Evolutionary conservation across 345 rosid genomes (phyloP).

Genomic region (Populus euphratica): DNA sequence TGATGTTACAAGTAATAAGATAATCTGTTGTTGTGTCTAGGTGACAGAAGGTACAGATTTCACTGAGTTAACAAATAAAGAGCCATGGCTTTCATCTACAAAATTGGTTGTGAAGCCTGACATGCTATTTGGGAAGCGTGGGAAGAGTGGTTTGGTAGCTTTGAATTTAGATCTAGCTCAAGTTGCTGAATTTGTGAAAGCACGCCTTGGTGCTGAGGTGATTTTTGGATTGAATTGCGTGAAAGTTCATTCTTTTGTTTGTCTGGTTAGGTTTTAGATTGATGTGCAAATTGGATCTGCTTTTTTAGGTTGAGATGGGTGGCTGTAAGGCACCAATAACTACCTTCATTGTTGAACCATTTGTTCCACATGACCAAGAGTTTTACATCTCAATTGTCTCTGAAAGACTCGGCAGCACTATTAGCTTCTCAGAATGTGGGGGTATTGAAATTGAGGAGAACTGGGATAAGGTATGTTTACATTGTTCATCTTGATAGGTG

Average conservation of each 20-base stretch:
- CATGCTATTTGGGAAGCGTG: constrained; percentile 94
- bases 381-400: constrained; percentile 81
- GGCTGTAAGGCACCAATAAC: constrained; percentile 91
- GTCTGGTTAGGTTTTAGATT: background rate
- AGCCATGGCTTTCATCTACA: constrained; percentile 87
- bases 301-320: constrained; percentile 77
- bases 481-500: background rate
- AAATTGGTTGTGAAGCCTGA: constrained; percentile 95
- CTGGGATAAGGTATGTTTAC: constrained; percentile 74
- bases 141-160: constrained; percentile 93
- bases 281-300: constrained; percentile 5
- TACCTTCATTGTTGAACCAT: constrained; percentile 92
- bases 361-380: constrained; percentile 84
- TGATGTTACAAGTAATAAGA: background rate
- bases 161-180: constrained; percentile 92
- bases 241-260: background rate
- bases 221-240: constrained; percentile 6
- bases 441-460: constrained; percentile 99
- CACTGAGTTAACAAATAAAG: constrained; percentile 60
- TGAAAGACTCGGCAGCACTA: constrained; percentile 84
- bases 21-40: constrained; percentile 26
- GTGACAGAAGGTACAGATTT: constrained; percentile 85
- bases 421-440: constrained; percentile 93
- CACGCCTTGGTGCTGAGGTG: constrained; percentile 84
- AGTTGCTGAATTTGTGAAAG: constrained; percentile 91